Base-by-base conservation (phyloP, 2,329 filamentous ascomycete genomes). In the Cladophialophora psammophila region DNA sequence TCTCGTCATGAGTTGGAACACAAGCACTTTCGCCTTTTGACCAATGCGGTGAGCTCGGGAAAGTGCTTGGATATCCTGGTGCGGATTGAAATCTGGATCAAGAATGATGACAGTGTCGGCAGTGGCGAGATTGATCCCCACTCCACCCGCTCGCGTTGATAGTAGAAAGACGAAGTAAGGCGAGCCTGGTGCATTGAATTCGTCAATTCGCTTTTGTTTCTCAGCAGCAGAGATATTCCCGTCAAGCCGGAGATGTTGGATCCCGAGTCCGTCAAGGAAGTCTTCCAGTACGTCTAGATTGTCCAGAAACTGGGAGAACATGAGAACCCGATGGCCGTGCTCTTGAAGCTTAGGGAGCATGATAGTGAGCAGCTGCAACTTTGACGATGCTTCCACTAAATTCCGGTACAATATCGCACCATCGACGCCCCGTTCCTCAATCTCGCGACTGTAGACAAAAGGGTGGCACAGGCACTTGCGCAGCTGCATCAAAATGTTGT, bases 21-120 rank as follows among this genome's bases (percentile, higher is more conserved):
- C 96, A 1, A 99, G 85, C 0, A 99, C 95, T 74, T 96, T 97
- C 72, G 95, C 93, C 78, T 93, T 93, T 79, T 99, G 96, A 0
- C 96, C 96, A 70, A 99, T 98, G 32, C 95, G 90, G 78, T 99
- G 95, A 18, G 94, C 95, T 71, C 96, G 89, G 35, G 94, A 96
- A 35, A 99, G 85, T 0, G 95, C 95, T 78, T 99, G 95, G 48
- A 99, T 91, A 75, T 99, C 96, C 78, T 99, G 95, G 75, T 99
- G 95, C 0, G 95, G 95, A 69, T 99, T 99, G 83, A 96, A 98
- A 76, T 99, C 95, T 0, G 93, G 93, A 74, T 99, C 94, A 72
- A 98, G 88, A 71, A 99, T 97, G 71, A 99, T 97, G 68, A 99
- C 96, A 0, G 95, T 99, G 75, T 99, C 95, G 2, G 95, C 95